Evolutionary conservation across 768 basidiomycete genomes (phyloP).

Genomic region (Boletellus ananiceps): DNA sequence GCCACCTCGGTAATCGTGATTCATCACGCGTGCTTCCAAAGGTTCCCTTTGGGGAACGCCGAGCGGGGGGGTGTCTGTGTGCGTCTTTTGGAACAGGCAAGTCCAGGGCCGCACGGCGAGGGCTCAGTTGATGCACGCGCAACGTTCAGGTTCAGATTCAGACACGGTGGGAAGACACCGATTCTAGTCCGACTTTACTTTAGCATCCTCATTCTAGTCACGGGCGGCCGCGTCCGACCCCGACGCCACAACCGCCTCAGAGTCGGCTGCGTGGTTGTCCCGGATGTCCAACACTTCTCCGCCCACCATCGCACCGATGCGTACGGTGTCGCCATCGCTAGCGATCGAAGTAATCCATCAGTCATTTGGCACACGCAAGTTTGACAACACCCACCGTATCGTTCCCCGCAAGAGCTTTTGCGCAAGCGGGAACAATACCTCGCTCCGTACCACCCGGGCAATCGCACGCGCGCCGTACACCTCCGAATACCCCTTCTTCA

Average conservation of each 20-base stretch:
- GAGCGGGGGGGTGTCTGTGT: no score
- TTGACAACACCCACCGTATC: conserved; percentile 48
- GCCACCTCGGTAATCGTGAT: no score
- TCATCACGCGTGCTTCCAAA: no score
- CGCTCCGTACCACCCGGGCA: conserved; percentile 77
- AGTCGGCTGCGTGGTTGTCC: conserved; percentile 59
- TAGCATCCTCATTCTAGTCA: no score
- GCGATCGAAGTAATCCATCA: neutral
- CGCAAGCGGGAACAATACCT: conserved; percentile 80
- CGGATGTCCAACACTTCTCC: conserved; percentile 45
- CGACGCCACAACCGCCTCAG: conserved; percentile 8
- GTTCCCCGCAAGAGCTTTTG: conserved; percentile 75
- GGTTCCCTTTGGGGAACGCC: no score
- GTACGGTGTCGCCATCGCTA: conserved; percentile 62
- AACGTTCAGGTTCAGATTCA: no score
- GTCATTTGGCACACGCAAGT: neutral
- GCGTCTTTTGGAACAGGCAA: no score
- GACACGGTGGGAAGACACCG: no score
- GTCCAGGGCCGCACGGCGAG: no score
- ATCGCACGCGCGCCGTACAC: conserved; percentile 86
- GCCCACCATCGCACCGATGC: conserved; percentile 45
- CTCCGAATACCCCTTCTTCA: conserved; percentile 73
- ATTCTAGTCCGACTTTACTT: no score
- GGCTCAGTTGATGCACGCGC: no score
- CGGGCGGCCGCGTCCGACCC: neutral